Evolutionary conservation across 2,329 filamentous ascomycete species (phyloP).

Genomic region (Aspergillus brasiliensis): DNA sequence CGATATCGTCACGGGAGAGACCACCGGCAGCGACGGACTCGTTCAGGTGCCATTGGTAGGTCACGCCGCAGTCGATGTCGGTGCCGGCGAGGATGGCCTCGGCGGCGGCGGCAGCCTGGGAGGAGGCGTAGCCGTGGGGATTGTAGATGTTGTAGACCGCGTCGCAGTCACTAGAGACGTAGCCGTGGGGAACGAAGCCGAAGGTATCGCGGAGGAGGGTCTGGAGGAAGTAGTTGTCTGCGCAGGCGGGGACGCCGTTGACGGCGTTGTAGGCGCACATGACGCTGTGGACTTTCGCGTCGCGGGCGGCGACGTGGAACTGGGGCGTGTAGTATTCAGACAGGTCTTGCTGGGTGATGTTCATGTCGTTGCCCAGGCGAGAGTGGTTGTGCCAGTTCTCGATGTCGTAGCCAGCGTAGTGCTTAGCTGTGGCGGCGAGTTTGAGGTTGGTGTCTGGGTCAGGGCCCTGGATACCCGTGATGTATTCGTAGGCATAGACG

Average conservation of each 20-base stretch:
- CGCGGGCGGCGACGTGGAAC: conserved; percentile 64
- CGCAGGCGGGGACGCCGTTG: conserved; percentile 67
- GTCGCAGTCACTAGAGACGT: conserved; percentile 68
- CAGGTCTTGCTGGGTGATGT: conserved; percentile 62
- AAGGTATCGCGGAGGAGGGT: conserved; percentile 67
- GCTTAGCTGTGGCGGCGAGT: conserved; percentile 59
- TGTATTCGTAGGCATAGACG: conserved; percentile 55
- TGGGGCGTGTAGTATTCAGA: conserved; percentile 69
- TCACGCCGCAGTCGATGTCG: conserved; percentile 56
- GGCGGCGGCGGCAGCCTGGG: conserved; percentile 51
- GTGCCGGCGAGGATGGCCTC: conserved; percentile 55
- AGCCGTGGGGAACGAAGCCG: conserved; percentile 62
- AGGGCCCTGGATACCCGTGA: conserved; percentile 57
- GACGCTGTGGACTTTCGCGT: conserved; percentile 59
- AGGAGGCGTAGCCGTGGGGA: conserved; percentile 53
- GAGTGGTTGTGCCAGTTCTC: conserved; percentile 50
- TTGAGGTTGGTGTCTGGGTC: conserved; percentile 38
- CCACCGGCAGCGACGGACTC: conserved; percentile 47
- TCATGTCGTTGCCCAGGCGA: conserved; percentile 58
- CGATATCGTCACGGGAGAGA: conserved; percentile 50
- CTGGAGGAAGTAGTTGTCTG: conserved; percentile 63
- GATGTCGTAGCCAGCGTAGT: conserved; percentile 61
- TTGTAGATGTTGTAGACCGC: conserved; percentile 61
- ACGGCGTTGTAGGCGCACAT: conserved; percentile 68
- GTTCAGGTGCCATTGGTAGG: conserved; percentile 51